Evolutionary conservation across 2,329 filamentous ascomycete species (phyloP).

Genomic region (Emericellopsis atlantica): DNA sequence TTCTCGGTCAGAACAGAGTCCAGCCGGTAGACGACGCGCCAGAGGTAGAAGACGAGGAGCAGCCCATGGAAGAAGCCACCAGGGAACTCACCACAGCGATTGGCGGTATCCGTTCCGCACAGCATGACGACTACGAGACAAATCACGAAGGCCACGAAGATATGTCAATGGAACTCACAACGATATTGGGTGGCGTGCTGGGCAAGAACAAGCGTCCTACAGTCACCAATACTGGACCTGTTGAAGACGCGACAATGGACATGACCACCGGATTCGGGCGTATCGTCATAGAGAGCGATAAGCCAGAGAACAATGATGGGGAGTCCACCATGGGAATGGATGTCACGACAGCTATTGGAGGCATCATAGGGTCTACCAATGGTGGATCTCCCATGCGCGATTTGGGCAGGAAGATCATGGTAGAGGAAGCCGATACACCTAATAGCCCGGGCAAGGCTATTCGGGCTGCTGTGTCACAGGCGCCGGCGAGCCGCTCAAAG

Average conservation of each 20-base stretch:
- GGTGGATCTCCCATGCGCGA: slow-evolving; percentile 15
- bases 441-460: slow-evolving; percentile 27
- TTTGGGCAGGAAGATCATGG: slow-evolving; percentile 43
- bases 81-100: slow-evolving; percentile 81
- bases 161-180: slow-evolving; percentile 69
- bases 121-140: slow-evolving; percentile 19
- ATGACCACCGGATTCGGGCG: slow-evolving; percentile 46
- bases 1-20: slow-evolving; percentile 38
- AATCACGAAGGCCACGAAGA: slow-evolving; percentile 44
- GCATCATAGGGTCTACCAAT: slow-evolving; percentile 35
- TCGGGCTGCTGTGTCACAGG: slow-evolving; percentile 8
- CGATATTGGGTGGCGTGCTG: slow-evolving; percentile 46
- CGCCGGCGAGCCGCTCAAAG: slow-evolving; percentile 12
- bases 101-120: slow-evolving; percentile 47
- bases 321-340: slow-evolving; percentile 49
- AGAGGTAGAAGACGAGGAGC: slow-evolving; percentile 17
- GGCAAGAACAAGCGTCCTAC: slow-evolving; percentile 12
- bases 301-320: slow-evolving; percentile 10
- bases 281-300: slow-evolving; percentile 28
- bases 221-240: slow-evolving; percentile 9
- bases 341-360: slow-evolving; percentile 50
- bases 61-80: slow-evolving; percentile 26
- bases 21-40: slow-evolving; percentile 8
- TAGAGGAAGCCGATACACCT: slow-evolving; percentile 40
- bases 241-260: slow-evolving; percentile 34